phyloP scores from a whole-genome alignment of 2,329 filamentous ascomycete species.

The Aspergillus piperis region DNA sequence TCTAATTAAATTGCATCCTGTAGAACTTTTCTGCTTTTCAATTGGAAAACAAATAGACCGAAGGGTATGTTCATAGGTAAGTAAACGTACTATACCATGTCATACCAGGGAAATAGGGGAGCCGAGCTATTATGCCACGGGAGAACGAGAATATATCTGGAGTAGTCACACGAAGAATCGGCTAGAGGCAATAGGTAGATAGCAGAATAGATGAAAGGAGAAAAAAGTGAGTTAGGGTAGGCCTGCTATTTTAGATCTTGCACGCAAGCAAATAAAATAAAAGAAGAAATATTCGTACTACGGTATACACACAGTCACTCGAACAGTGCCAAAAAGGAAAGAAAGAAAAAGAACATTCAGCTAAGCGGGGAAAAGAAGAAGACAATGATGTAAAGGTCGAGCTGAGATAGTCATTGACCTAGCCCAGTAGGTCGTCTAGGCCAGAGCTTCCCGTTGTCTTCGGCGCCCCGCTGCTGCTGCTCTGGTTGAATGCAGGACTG shows the following conservation, averaged over 20 bases:
- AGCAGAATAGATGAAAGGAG: neutral
- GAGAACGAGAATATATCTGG: too few species aligned
- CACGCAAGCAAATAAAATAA: slow-evolving; percentile 11
- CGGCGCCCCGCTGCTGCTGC: slow-evolving; percentile 14
- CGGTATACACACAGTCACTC: slow-evolving; percentile 2
- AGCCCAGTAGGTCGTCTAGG: slow-evolving; percentile 46
- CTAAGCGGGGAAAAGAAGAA: neutral
- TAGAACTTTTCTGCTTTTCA: neutral
- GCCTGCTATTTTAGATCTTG: slow-evolving; percentile 10
- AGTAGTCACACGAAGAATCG: too few species aligned
- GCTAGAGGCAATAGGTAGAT: neutral
- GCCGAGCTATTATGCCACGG: too few species aligned
- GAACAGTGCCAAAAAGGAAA: slow-evolving; percentile 3
- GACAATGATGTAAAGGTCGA: slow-evolving; percentile 9
- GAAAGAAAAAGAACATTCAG: neutral
- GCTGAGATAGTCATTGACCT: slow-evolving; percentile 10
- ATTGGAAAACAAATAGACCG: too few species aligned
- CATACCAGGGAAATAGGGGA: too few species aligned
- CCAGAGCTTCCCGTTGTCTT: slow-evolving; percentile 38
- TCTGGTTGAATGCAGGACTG: slow-evolving; percentile 52
- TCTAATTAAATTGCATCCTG: neutral
- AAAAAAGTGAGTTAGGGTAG: neutral
- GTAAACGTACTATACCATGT: too few species aligned
- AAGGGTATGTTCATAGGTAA: too few species aligned
- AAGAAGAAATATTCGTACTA: slow-evolving; percentile 3